A percentile compares a stretch with the other conserved stretches of the same genome.
Conservation (phyloP, 2,329 filamentous ascomycete genomes). For the Penicillium hordei region DNA sequence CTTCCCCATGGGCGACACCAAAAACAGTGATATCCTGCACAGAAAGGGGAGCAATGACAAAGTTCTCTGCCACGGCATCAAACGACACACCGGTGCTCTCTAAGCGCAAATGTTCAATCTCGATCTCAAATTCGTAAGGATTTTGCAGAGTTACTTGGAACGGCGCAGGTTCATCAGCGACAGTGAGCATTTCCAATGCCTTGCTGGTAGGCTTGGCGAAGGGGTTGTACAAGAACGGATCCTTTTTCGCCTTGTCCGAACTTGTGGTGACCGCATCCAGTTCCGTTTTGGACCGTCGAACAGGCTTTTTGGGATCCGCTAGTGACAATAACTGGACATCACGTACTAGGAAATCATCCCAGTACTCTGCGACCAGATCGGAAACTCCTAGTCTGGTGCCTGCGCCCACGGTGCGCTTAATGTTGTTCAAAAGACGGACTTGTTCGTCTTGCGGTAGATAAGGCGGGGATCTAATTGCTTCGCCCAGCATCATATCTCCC, state of each 20-base stretch:
- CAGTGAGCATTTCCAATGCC: slow-evolving; percentile 66
- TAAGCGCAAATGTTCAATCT: slow-evolving; percentile 77
- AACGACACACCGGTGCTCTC: slow-evolving; percentile 73
- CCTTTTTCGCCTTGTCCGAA: slow-evolving; percentile 49
- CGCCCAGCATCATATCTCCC: slow-evolving; percentile 72
- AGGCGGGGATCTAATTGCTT: slow-evolving; percentile 67
- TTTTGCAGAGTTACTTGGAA: slow-evolving; percentile 89
- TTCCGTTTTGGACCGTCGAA: slow-evolving; percentile 61
- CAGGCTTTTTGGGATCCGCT: slow-evolving; percentile 60
- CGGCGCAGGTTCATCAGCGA: slow-evolving; percentile 72
- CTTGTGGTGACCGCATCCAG: slow-evolving; percentile 46
- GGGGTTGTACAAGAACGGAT: slow-evolving; percentile 94
- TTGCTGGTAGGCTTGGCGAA: slow-evolving; percentile 68
- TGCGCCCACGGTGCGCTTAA: slow-evolving; percentile 78
- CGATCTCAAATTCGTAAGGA: slow-evolving; percentile 87
- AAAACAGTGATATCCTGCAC: slow-evolving; percentile 74
- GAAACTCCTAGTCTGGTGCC: slow-evolving; percentile 71
- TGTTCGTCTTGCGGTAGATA: slow-evolving; percentile 80
- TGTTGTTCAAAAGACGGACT: slow-evolving; percentile 76
- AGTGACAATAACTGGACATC: slow-evolving; percentile 69
- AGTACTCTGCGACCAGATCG: slow-evolving; percentile 78
- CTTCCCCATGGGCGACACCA: slow-evolving; percentile 66
- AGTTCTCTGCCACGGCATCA: slow-evolving; percentile 62
- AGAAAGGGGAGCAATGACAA: slow-evolving; percentile 75
- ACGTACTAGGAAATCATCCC: slow-evolving; percentile 92